Percentiles rank a stretch among this genome's conserved stretches.
Evolutionary conservation across 2,329 filamentous ascomycete genomes (phyloP).

Genomic region (Zalaria sp.): DNA sequence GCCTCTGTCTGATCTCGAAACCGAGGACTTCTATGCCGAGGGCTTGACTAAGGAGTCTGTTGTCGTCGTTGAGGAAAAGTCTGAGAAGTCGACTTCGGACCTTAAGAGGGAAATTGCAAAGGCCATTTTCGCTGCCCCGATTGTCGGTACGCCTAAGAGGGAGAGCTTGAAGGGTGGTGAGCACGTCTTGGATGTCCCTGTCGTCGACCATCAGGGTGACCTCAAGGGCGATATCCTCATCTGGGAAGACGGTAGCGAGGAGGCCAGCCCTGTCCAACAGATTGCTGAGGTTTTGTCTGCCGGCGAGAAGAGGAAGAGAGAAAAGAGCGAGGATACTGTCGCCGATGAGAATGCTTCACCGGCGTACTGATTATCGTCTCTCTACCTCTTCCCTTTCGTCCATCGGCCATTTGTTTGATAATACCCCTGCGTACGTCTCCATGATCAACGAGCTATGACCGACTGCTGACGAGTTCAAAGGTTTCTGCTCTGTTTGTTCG

Average conservation of each 20-base stretch:
- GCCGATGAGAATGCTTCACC: background rate
- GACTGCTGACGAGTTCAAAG: too few relatives aligned
- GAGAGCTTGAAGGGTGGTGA: constrained; percentile 2
- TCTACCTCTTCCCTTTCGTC: too few relatives aligned
- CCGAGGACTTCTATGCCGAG: constrained; percentile 19
- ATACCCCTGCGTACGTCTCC: too few relatives aligned
- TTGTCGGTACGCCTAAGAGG: background rate
- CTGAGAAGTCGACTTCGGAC: constrained; percentile 4
- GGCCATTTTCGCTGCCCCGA: constrained; percentile 3
- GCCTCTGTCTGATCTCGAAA: constrained; percentile 20
- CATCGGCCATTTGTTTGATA: too few relatives aligned
- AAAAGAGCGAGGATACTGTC: background rate
- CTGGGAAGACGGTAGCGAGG: constrained; percentile 12
- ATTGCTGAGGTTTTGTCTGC: background rate
- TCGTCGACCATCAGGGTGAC: constrained; percentile 6
- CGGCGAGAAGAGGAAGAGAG: background rate
- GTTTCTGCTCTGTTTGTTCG: too few relatives aligned
- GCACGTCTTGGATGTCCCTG: background rate
- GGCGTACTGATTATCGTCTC: too few relatives aligned
- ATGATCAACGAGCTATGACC: too few relatives aligned
- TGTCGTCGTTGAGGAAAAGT: constrained; percentile 12
- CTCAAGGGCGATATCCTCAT: constrained; percentile 13
- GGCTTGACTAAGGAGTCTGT: constrained; percentile 17
- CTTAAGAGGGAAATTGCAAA: constrained; percentile 1
- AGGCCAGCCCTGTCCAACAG: too few relatives aligned